Base-by-base conservation (phyloP, 164 flowering plant species). In the Amborella trichopoda region DNA sequence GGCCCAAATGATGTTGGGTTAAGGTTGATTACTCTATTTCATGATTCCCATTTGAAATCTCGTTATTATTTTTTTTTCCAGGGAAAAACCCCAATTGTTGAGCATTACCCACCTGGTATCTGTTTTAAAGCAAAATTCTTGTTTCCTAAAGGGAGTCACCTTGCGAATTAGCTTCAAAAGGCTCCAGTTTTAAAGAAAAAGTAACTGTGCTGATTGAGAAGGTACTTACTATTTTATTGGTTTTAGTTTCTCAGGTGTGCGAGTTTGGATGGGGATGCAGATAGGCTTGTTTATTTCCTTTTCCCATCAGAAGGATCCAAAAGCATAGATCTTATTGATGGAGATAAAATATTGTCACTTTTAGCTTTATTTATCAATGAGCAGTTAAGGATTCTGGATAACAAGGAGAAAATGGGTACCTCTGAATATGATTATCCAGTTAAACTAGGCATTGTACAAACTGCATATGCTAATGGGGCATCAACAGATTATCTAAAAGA, bases 401-500 rank as follows among this genome's bases (percentile, higher is more conserved):
- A 32, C 26, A 62, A 56, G 28, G 48, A 47, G 23, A 59, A 56
- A 44, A 50, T 44, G 33, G 55, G 24, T 38, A 56, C 55, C 22
- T 23, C 2, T 14, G 51, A 17, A 3, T 55, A 53, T n/a, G 56
- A 36, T 37, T 58, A 65, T 52, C 53, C 55, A 26, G 64, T 76
- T 37, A 61, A 41, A 49, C 68, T 83, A 27, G 98, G 96, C 32
- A 60, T 78, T 53, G 83, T 91, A 17, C 95, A 91, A 68, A 91
- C 98, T 46, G 98, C 98, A 41, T 91, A 91, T 71, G 98, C 98
- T 3, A 90, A 90, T 71, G 98, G 98, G 25, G 93, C 94, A 61
- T 81, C 96, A 23, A 86, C 96, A 14, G 63, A 74, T 62, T 90
- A 69, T 60, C 76, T 90, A 26, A 78, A 72, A 62, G 49, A 68